phyloP scores from a whole-genome alignment of 2,329 filamentous ascomycete genomes.

The Aspergillus fructus region DNA sequence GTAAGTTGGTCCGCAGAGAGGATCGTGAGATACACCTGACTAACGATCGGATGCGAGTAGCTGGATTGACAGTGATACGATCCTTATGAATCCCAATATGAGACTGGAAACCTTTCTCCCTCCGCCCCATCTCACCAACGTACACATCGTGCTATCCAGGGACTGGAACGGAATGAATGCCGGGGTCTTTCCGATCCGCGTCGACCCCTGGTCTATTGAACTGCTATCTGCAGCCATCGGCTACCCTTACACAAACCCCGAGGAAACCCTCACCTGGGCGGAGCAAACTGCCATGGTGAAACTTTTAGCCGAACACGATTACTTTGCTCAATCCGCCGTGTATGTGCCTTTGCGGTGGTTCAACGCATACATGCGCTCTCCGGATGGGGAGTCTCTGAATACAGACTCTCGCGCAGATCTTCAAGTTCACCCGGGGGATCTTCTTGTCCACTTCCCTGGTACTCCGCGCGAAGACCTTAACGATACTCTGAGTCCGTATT shows the following conservation, averaged over 20 bases:
- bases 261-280: slow-evolving; percentile 19
- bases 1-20: slow-evolving; percentile 15
- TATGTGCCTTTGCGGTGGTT: slow-evolving; percentile 20
- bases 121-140: slow-evolving; percentile 26
- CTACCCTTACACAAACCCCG: slow-evolving; percentile 24
- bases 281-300: slow-evolving; percentile 16
- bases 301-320: slow-evolving; percentile 11
- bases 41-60: slow-evolving; percentile 11
- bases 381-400: slow-evolving; percentile 6
- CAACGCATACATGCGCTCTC: slow-evolving; percentile 16
- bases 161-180: slow-evolving; percentile 37
- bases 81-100: slow-evolving; percentile 36
- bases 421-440: slow-evolving; percentile 15
- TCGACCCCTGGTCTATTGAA: slow-evolving; percentile 34
- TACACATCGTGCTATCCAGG: slow-evolving; percentile 31
- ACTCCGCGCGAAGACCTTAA: slow-evolving; percentile 7
- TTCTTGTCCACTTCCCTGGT: slow-evolving; percentile 20
- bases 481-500: slow-evolving; percentile 13
- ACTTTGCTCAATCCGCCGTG: slow-evolving; percentile 14
- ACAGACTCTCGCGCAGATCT: slow-evolving; percentile 3
- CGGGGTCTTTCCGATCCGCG: slow-evolving; percentile 35
- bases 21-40: neutral
- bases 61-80: slow-evolving; percentile 36
- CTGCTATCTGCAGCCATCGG: slow-evolving; percentile 29
- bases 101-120: slow-evolving; percentile 36